Evolutionary conservation across 2,329 filamentous ascomycete species (phyloP).

Genomic region (Aureobasidium mangrovei): DNA sequence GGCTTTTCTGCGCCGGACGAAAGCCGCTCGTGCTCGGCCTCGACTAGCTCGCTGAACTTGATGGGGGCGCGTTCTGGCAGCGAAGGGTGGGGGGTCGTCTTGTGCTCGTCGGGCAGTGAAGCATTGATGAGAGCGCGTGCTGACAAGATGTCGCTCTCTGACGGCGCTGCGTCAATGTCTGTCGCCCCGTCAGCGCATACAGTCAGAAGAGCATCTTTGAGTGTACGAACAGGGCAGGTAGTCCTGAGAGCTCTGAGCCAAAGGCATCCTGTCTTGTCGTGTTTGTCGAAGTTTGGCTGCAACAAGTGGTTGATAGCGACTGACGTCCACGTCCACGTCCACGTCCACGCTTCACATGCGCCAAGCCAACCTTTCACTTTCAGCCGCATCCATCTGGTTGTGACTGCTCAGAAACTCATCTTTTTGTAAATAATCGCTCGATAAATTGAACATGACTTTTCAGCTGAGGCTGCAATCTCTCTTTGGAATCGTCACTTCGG

Average conservation of each 20-base stretch:
- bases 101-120: constrained; percentile 49
- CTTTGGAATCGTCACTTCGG: no score
- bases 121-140: constrained; percentile 61
- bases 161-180: constrained; percentile 77
- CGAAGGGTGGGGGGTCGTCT: constrained; percentile 47
- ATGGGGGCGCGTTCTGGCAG: constrained; percentile 46
- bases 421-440: no score
- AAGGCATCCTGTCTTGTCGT: constrained; percentile 46
- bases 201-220: constrained; percentile 10
- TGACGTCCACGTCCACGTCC: neutral
- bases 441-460: no score
- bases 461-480: no score
- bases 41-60: constrained; percentile 57
- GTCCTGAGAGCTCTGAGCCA: constrained; percentile 63
- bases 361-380: neutral
- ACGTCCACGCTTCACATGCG: neutral
- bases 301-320: neutral
- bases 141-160: constrained; percentile 51
- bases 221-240: constrained; percentile 63
- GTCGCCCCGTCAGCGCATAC: constrained; percentile 22
- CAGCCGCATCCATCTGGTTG: neutral
- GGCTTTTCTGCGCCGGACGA: constrained; percentile 39
- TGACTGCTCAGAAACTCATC: no score
- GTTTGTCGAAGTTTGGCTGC: neutral
- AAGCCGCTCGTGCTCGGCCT: constrained; percentile 60